A percentile compares a stretch with the other conserved stretches of the same genome.
These are phyloP conservation scores for Przewalskia tangutica DNA, from an alignment of 257 asterid genomes.

Conservation along the genomic window DNA sequence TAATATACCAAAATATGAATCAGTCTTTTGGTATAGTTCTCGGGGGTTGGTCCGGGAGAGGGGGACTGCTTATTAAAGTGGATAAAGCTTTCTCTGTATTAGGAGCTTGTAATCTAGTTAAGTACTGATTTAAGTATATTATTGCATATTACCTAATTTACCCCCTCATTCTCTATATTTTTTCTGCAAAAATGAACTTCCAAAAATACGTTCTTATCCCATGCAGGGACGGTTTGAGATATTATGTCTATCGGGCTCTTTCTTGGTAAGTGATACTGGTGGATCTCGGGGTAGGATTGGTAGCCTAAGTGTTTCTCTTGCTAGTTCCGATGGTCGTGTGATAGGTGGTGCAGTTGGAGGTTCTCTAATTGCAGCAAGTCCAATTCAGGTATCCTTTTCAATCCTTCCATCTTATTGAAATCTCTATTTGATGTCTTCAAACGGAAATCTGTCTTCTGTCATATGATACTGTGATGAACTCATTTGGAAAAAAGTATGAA, in stretches of 20 bases:
- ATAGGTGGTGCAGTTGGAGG: slow-evolving; percentile 83
- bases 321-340: slow-evolving; percentile 81
- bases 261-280: slow-evolving; percentile 31
- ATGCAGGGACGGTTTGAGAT: slow-evolving; percentile 74
- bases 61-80: background rate
- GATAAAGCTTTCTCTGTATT: background rate
- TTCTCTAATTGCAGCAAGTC: slow-evolving; percentile 72
- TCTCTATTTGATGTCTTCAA: background rate
- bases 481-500: background rate
- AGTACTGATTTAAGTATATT: background rate
- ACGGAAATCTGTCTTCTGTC: background rate
- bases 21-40: background rate
- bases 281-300: slow-evolving; percentile 46
- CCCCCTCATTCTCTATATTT: background rate
- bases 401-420: background rate
- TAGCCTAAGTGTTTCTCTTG: slow-evolving; percentile 52
- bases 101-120: background rate
- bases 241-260: slow-evolving; percentile 68
- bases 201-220: background rate
- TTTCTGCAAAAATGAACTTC: background rate
- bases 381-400: slow-evolving; percentile 47
- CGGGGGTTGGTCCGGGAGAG: background rate
- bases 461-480: background rate
- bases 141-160: background rate
- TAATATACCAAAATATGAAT: background rate